Evolutionary conservation across 257 asterid genomes (phyloP).

Genomic region (Lantana camara): DNA sequence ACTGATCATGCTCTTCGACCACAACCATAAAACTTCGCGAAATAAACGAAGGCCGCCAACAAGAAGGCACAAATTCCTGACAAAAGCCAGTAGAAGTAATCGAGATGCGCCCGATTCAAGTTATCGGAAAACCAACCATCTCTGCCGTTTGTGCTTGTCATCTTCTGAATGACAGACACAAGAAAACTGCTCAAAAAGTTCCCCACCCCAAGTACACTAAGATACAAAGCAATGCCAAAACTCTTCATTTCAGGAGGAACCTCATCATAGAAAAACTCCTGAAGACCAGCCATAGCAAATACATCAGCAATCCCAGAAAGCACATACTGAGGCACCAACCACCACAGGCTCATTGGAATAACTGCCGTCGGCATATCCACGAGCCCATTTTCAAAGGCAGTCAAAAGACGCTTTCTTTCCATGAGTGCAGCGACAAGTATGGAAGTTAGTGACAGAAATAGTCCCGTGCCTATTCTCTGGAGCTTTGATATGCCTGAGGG

Average conservation of each 20-base stretch:
- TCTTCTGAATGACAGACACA: conserved; percentile 31
- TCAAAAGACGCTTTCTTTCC: conserved; percentile 39
- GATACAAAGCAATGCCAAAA: conserved; percentile 40
- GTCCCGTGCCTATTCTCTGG: conserved; percentile 39
- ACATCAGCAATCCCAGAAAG: conserved; percentile 40
- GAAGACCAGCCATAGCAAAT: conserved; percentile 43
- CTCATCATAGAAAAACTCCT: conserved; percentile 54
- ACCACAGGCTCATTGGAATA: conserved; percentile 61
- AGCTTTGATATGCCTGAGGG: conserved; percentile 45
- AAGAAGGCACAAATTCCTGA: conserved; percentile 29
- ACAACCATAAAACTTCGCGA: conserved; percentile 37
- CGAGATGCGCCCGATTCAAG: conserved; percentile 53
- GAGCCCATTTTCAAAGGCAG: conserved; percentile 35
- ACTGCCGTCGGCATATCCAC: conserved; percentile 31
- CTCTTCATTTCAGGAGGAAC: conserved; percentile 44
- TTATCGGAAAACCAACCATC: conserved; percentile 52
- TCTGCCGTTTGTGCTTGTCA: conserved; percentile 21
- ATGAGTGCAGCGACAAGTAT: conserved; percentile 45
- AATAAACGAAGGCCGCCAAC: conserved; percentile 28
- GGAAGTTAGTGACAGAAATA: conserved; percentile 22
- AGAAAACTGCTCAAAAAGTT: conserved; percentile 43
- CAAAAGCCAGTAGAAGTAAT: conserved; percentile 58
- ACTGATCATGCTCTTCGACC: neutral
- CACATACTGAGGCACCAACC: conserved; percentile 53
- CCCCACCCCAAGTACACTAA: conserved; percentile 46